Evolutionary conservation across 495 filamentous ascomycete species (phyloP), one percentile per base, ranked within the genome.

Genomic region (Copromyces sp.): DNA sequence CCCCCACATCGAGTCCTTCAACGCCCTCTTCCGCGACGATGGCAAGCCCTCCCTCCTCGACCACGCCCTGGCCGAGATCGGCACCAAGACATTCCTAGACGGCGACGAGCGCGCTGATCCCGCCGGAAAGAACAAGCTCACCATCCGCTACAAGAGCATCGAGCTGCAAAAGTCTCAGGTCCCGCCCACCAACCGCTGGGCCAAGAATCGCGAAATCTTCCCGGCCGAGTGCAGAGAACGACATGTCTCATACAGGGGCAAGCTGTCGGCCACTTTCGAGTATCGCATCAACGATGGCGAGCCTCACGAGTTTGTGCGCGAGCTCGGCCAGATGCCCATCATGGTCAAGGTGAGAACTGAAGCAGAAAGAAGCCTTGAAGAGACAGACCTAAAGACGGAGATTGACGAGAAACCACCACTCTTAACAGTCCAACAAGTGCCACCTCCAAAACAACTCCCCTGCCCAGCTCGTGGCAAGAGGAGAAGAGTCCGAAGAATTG

Each of bases 1-100:
- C 72, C 95, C 95, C 40, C 95, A 99, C 80, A 89, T 97, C 78
- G 89, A 97, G 74, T 95, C 95, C 9, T 98, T 98, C 89, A 97
- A 99, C 85, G 91, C 92, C n/a, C 84, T 97, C 45, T 94, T 97
- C 77, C 90, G 90, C 16, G 84, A 83, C 76, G 77, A 82, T 73
- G 86, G 83, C 74, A 86, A 87, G 75, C 82, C 86, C 61, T 88
- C 90, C 61, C 86, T 97, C 35, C 82, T 99, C 59, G 90, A 93
- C 69, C 89, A 90, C 32, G 93, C 87, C 14, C 76, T 98, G 70
- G 88, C 87, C 78, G 95, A 99, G 77, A 97, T 98, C 78, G 95
- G 95, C 71, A 92, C 90, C 73, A 95, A 94, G 83, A 87, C 87
- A 3, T 94, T 93, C 80, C 86, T 97, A 41, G 94, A 98, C 81